These are phyloP conservation scores for Harrya chromipes DNA, from an alignment of 768 basidiomycete genomes.

Conservation along the genomic window DNA sequence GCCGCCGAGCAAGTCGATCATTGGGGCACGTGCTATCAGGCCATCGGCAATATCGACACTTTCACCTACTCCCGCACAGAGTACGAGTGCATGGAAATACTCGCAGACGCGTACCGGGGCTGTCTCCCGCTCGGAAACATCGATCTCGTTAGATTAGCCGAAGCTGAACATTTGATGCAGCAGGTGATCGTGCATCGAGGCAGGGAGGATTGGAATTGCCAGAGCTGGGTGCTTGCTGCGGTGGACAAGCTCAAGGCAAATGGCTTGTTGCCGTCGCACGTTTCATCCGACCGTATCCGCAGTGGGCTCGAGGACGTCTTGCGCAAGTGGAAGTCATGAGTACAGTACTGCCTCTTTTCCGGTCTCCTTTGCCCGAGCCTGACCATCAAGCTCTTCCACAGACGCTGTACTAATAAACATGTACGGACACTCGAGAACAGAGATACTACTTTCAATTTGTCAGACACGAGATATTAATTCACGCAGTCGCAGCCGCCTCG, in stretches of 20 bases:
- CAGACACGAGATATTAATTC: background rate
- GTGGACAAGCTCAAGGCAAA: constrained; percentile 23
- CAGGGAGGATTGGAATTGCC: constrained; percentile 32
- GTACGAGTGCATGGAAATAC: constrained; percentile 31
- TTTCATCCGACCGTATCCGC: constrained; percentile 20
- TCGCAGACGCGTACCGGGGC: constrained; percentile 27
- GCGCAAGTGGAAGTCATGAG: constrained; percentile 21
- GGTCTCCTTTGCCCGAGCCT: background rate
- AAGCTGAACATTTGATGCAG: constrained; percentile 20
- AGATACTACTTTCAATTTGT: background rate
- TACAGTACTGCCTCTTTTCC: background rate
- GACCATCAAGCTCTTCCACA: constrained; percentile 1
- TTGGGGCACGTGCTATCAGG: constrained; percentile 31
- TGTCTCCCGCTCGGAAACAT: constrained; percentile 27
- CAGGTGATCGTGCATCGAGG: constrained; percentile 25
- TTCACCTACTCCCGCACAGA: constrained; percentile 25
- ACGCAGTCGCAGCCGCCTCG: background rate
- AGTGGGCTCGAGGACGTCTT: constrained; percentile 24
- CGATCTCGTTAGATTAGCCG: constrained; percentile 6
- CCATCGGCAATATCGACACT: constrained; percentile 29
- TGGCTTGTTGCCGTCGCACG: constrained; percentile 13
- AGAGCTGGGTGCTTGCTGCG: constrained; percentile 28
- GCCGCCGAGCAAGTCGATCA: constrained; percentile 25
- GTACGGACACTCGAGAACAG: background rate
- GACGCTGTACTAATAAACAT: background rate